Evolutionary conservation across 495 filamentous ascomycete genomes (phyloP).

Genomic region (Aspergillus panamensis): DNA sequence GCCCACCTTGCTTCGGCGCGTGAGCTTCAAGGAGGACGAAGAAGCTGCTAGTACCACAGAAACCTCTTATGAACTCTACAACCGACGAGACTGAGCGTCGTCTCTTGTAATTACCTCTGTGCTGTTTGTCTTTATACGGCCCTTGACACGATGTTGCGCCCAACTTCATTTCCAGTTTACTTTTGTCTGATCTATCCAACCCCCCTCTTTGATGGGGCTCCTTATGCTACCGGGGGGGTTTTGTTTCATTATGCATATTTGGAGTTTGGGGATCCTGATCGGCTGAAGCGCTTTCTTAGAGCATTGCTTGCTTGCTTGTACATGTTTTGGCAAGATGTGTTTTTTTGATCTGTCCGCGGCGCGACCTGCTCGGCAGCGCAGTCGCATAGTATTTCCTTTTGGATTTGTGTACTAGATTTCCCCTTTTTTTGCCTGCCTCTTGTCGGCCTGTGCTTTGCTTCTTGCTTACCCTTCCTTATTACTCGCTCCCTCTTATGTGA

Average conservation of each 20-base stretch:
- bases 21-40: slow-evolving; percentile 48
- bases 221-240: slow-evolving; percentile 3
- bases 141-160: slow-evolving; percentile 21
- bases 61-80: slow-evolving; percentile 43
- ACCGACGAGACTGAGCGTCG: slow-evolving; percentile 35
- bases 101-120: slow-evolving; percentile 22
- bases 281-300: slow-evolving; percentile 22
- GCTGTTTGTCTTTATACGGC: slow-evolving; percentile 14
- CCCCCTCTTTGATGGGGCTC: background rate
- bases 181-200: slow-evolving; percentile 7
- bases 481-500: slow-evolving; percentile 10
- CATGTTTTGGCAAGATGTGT: slow-evolving; percentile 25
- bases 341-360: slow-evolving; percentile 21
- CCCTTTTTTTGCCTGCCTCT: slow-evolving; percentile 3
- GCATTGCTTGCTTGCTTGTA: slow-evolving; percentile 26
- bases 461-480: slow-evolving; percentile 12
- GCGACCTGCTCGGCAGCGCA: slow-evolving; percentile 16
- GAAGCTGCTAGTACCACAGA: slow-evolving; percentile 35
- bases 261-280: slow-evolving; percentile 24
- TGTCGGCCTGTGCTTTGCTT: slow-evolving; percentile 3
- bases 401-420: slow-evolving; percentile 17
- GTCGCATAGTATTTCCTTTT: slow-evolving; percentile 18
- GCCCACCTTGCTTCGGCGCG: slow-evolving; percentile 40
- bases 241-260: slow-evolving; percentile 24
- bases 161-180: slow-evolving; percentile 17